Evolutionary conservation across 441 rosid genomes (phyloP).

Genomic region (Dalechampia spathulata): DNA sequence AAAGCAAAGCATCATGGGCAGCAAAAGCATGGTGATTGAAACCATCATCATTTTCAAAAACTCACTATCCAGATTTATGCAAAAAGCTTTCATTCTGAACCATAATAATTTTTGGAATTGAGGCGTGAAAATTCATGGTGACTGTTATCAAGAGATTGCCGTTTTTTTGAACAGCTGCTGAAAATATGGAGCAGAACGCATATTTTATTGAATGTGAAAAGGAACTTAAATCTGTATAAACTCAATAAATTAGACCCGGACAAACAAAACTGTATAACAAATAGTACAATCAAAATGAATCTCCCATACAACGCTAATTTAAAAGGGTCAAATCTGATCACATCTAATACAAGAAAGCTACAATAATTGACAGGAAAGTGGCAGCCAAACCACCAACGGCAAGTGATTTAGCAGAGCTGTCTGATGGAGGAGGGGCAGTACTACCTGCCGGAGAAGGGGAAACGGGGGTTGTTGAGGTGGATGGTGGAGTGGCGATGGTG

Average conservation of each 20-base stretch:
- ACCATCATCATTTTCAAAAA: too few relatives aligned
- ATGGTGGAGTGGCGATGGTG: conserved; percentile 5
- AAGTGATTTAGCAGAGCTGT: conserved; percentile 30
- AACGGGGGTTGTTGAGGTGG: background rate
- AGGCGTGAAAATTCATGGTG: too few relatives aligned
- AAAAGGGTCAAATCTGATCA: background rate
- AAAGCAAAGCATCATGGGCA: too few relatives aligned
- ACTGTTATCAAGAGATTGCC: too few relatives aligned
- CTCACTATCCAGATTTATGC: too few relatives aligned
- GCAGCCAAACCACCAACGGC: conserved; percentile 17
- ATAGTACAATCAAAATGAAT: conserved; percentile 19
- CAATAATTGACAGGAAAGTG: conserved; percentile 19
- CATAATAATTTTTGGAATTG: too few relatives aligned
- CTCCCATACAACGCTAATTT: background rate
- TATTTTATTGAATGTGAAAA: conserved; percentile 12
- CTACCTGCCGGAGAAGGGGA: conserved; percentile 17
- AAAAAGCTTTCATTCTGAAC: too few relatives aligned
- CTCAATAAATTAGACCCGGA: too few relatives aligned
- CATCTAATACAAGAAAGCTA: conserved; percentile 26
- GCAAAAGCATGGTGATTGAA: too few relatives aligned
- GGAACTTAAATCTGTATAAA: too few relatives aligned
- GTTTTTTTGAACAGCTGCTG: too few relatives aligned
- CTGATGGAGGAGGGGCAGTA: conserved; percentile 26
- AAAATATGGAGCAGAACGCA: background rate
- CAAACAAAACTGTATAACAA: conserved; percentile 11